phyloP scores from a whole-genome alignment of 2,329 filamentous ascomycete genomes.

The Fusarium kyushuense region DNA sequence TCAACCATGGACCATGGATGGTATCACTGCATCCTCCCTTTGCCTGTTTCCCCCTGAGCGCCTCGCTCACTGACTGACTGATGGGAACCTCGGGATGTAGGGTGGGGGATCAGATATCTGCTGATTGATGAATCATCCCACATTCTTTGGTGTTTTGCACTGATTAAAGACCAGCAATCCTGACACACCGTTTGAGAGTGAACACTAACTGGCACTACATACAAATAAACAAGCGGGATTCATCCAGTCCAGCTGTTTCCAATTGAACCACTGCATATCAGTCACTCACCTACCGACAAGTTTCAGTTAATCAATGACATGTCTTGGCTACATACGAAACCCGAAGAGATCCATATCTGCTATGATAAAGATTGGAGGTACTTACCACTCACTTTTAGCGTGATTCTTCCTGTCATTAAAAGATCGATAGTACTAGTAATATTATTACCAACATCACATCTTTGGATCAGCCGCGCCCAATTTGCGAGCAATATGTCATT shows the following conservation, averaged over 20 bases:
- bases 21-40: constrained; percentile 34
- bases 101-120: background rate
- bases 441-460: background rate
- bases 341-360: background rate
- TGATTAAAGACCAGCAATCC: constrained; percentile 23
- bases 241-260: constrained; percentile 10
- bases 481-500: constrained; percentile 12
- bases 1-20: constrained; percentile 37
- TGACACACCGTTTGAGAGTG: constrained; percentile 28
- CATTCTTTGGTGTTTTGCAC: constrained; percentile 12
- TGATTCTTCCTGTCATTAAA: background rate
- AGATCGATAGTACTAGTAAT: background rate
- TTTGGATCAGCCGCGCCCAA: background rate
- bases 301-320: constrained; percentile 18
- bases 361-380: background rate
- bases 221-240: constrained; percentile 5
- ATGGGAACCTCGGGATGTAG: constrained; percentile 13
- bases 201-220: constrained; percentile 8
- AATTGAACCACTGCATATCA: constrained; percentile 18
- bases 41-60: constrained; percentile 28
- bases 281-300: constrained; percentile 5
- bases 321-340: constrained; percentile 12
- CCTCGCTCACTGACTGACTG: constrained; percentile 12
- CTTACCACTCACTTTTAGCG: background rate
- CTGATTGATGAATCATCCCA: background rate